Percentiles rank a stretch among this genome's conserved stretches.
phyloP scores from a whole-genome alignment of 1,139 yeast species.

The Saccharomyces hybrid region DNA sequence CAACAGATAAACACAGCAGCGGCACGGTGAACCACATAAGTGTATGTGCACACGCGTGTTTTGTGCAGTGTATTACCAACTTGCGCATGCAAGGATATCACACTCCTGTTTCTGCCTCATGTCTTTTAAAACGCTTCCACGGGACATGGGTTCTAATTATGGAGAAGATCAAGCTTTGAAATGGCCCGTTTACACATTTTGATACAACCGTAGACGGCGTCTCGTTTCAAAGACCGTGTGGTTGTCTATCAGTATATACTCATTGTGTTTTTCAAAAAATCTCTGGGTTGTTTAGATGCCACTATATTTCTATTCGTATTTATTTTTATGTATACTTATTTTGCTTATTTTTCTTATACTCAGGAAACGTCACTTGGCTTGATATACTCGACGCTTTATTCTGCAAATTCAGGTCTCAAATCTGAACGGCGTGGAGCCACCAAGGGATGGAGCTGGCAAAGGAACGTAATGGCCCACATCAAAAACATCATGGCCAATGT shows the following conservation, averaged over 20 bases:
- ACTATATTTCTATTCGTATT: slow-evolving; percentile 1
- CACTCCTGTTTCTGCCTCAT: slow-evolving; percentile 74
- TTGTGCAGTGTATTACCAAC: neutral
- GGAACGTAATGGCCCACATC: slow-evolving; percentile 92
- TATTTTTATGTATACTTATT: neutral
- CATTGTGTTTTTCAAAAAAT: neutral
- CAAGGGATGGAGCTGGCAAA: slow-evolving; percentile 69
- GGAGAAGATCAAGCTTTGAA: slow-evolving; percentile 59
- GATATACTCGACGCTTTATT: slow-evolving; percentile 13
- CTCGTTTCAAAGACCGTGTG: slow-evolving; percentile 24
- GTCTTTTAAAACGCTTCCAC: slow-evolving; percentile 37
- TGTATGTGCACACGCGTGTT: neutral
- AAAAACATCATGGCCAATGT: slow-evolving; percentile 81
- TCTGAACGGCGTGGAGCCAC: slow-evolving; percentile 76
- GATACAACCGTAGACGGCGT: slow-evolving; percentile 22
- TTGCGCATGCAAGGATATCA: neutral
- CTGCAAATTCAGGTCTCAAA: slow-evolving; percentile 62
- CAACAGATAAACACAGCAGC: neutral
- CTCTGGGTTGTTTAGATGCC: slow-evolving; percentile 4
- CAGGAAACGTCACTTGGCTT: neutral
- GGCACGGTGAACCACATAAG: neutral
- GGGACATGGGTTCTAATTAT: slow-evolving; percentile 57
- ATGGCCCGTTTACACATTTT: slow-evolving; percentile 18
- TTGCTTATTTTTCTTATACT: neutral
- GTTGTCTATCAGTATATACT: slow-evolving; percentile 1